Conservation (phyloP, 2,329 filamentous ascomycete species). For the Fusarium mexicanum region DNA sequence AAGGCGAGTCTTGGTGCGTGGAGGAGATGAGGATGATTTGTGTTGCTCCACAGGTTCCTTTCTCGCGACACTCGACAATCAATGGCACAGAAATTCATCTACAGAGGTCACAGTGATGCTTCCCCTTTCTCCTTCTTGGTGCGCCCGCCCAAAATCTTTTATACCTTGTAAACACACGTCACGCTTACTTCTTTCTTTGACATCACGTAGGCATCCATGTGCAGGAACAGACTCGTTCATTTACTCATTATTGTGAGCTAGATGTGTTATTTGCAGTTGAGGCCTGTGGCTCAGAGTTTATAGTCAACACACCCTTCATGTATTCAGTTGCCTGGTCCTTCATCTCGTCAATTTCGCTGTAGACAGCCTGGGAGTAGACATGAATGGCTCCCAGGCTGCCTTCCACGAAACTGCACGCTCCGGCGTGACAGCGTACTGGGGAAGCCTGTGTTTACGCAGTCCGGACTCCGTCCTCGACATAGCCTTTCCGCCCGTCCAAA, state of each 20-base stretch:
- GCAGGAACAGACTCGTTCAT: neutral
- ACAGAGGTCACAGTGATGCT: neutral
- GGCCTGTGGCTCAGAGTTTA: neutral
- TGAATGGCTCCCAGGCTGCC: neutral
- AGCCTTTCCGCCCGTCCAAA: too few species aligned
- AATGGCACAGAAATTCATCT: neutral
- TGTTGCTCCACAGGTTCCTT: fast-evolving
- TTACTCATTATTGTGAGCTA: neutral
- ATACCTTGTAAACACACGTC: neutral
- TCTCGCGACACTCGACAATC: neutral
- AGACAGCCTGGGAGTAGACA: neutral
- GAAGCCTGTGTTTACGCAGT: neutral
- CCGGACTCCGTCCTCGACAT: too few species aligned
- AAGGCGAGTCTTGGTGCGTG: neutral
- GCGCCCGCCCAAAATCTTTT: fast-evolving
- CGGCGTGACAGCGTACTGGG: neutral
- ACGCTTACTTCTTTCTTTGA: neutral
- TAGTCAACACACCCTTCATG: neutral
- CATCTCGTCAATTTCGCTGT: neutral
- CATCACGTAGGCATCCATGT: neutral
- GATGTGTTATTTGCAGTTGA: neutral
- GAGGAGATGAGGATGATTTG: too few species aligned
- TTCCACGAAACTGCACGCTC: neutral
- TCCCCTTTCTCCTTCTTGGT: fast-evolving
- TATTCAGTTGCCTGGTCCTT: neutral